These are phyloP conservation scores for Saxophila tyrrhenica DNA, from an alignment of 495 filamentous ascomycete species.

Conservation along the genomic window DNA sequence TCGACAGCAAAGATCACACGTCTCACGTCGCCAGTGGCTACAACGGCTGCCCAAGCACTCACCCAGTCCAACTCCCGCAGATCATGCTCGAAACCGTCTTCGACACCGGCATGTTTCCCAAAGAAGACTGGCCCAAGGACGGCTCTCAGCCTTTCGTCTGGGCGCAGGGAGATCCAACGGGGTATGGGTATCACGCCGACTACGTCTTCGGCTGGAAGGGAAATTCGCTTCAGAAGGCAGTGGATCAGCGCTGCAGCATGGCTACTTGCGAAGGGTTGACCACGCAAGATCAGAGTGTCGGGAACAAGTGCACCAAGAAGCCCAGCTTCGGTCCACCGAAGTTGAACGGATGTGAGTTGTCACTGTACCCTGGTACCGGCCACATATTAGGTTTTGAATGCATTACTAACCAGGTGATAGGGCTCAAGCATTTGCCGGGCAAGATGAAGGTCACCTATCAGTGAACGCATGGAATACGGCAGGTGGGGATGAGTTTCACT, in stretches of 20 bases:
- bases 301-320: neutral
- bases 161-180: conserved; percentile 23
- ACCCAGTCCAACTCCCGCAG: conserved; percentile 21
- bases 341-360: neutral
- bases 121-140: conserved; percentile 20
- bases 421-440: neutral
- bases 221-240: conserved; percentile 33
- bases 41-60: conserved; percentile 18
- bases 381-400: neutral
- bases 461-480: neutral
- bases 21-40: conserved; percentile 17
- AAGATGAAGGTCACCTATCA: neutral
- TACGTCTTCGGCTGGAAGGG: conserved; percentile 40
- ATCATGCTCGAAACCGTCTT: conserved; percentile 21
- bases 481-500: neutral
- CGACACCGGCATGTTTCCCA: conserved; percentile 20
- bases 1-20: conserved; percentile 20
- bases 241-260: conserved; percentile 21
- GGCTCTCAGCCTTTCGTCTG: conserved; percentile 23
- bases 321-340: neutral
- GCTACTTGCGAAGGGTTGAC: neutral
- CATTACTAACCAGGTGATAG: neutral
- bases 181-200: conserved; percentile 34
- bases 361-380: neutral
- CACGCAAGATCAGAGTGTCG: neutral